phyloP scores from a whole-genome alignment of 2,329 filamentous ascomycete species.

The Fusarium lateritium region DNA sequence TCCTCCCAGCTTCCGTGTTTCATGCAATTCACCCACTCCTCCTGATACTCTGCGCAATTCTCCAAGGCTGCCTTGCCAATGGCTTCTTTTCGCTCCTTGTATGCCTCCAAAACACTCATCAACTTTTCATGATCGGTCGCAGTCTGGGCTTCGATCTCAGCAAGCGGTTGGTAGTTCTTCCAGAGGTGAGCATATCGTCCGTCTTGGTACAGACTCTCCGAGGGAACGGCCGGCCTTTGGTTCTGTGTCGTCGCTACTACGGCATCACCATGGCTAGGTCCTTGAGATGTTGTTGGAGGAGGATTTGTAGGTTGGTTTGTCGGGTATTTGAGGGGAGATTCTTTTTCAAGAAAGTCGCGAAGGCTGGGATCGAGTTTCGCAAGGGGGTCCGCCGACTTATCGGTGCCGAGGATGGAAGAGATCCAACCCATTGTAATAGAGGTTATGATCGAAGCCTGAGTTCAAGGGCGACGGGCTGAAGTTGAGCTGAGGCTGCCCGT shows the following conservation, averaged over 20 bases:
- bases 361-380: constrained; percentile 85
- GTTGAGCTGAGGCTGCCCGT: constrained; percentile 15
- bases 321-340: constrained; percentile 81
- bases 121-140: constrained; percentile 86
- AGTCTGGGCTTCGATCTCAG: constrained; percentile 76
- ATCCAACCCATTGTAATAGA: constrained; percentile 69
- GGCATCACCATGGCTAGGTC: constrained; percentile 23
- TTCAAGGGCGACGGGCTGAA: neutral
- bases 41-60: constrained; percentile 91
- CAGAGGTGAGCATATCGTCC: constrained; percentile 87
- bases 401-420: constrained; percentile 66
- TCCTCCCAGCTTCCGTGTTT: constrained; percentile 76
- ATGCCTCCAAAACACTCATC: constrained; percentile 83
- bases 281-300: constrained; percentile 18
- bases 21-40: constrained; percentile 88
- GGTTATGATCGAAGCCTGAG: neutral
- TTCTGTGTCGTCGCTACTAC: constrained; percentile 36
- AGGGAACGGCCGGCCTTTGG: constrained; percentile 57
- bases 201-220: constrained; percentile 69
- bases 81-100: constrained; percentile 83
- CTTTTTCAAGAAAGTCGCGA: constrained; percentile 86
- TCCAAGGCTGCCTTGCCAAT: constrained; percentile 89
- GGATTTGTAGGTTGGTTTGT: constrained; percentile 47
- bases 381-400: constrained; percentile 69
- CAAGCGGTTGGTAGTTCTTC: constrained; percentile 87